These are phyloP conservation scores for Coemansia sp. DNA, from an alignment of 192 early-diverging fungal genomes.

Conservation along the genomic window DNA sequence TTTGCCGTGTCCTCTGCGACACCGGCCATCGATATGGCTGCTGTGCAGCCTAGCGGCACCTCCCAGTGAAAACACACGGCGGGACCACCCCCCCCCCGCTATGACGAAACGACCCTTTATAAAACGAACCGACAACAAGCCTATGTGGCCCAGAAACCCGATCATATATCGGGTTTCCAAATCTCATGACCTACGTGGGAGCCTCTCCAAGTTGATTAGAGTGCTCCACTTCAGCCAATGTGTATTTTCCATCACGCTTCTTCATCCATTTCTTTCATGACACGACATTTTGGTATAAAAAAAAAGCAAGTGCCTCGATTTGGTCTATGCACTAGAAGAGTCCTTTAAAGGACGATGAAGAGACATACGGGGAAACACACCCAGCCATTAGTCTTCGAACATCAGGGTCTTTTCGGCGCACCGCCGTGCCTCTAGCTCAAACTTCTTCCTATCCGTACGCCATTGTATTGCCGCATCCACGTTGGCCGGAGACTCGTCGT, in stretches of 20 bases:
- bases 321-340: not conserved
- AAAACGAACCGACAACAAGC: too few species aligned
- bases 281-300: not conserved
- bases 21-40: conserved; percentile 2
- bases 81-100: too few species aligned
- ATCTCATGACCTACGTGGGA: too few species aligned
- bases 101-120: too few species aligned
- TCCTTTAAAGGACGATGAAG: not conserved
- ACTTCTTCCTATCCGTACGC: conserved; percentile 61
- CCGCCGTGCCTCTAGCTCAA: conserved; percentile 71
- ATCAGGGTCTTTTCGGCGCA: conserved; percentile 33
- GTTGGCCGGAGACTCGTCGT: conserved; percentile 94
- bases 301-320: not conserved
- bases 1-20: conserved; percentile 8
- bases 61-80: too few species aligned
- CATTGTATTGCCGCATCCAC: conserved; percentile 89
- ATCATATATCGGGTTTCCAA: too few species aligned
- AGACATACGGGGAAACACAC: not conserved
- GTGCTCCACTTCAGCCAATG: too few species aligned
- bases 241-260: not conserved
- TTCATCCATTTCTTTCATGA: not conserved
- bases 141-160: too few species aligned
- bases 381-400: not conserved
- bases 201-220: too few species aligned
- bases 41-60: not conserved